phyloP scores from a whole-genome alignment of 306 rosid genomes.

The Coriaria nepalensis region DNA sequence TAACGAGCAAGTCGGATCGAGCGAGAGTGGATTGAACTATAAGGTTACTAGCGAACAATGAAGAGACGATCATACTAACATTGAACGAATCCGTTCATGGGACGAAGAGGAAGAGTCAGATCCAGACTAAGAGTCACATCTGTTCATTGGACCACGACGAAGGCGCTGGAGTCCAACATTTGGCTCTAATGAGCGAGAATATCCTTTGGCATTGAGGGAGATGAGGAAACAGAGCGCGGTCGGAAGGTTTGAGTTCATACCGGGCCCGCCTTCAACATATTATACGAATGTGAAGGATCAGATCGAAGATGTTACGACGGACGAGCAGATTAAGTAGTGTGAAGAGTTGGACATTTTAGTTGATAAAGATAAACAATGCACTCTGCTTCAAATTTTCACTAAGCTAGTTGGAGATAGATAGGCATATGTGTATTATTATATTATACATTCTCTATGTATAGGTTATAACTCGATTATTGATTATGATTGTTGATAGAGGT shows the following conservation, averaged over 20 bases:
- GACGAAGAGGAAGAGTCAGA: slow-evolving; percentile 81
- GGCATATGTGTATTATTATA: not conserved
- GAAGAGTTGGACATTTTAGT: slow-evolving; percentile 87
- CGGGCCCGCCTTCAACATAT: slow-evolving; percentile 82
- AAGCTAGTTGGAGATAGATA: slow-evolving; percentile 89
- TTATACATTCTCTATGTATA: not conserved
- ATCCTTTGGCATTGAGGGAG: slow-evolving; percentile 61
- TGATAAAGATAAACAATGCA: slow-evolving; percentile 83
- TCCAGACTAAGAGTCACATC: too few relatives aligned
- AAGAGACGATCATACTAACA: slow-evolving; percentile 62
- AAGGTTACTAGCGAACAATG: slow-evolving; percentile 64
- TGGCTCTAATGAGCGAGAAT: slow-evolving; percentile 47
- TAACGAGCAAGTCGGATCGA: slow-evolving; percentile 76
- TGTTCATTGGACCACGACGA: slow-evolving; percentile 84
- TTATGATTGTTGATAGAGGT: too few relatives aligned
- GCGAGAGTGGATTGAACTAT: slow-evolving; percentile 82
- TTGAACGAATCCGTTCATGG: slow-evolving; percentile 83
- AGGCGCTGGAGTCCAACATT: slow-evolving; percentile 79
- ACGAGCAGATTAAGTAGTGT: slow-evolving; percentile 62
- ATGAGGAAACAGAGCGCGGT: slow-evolving; percentile 55
- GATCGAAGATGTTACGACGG: slow-evolving; percentile 51
- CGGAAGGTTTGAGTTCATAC: slow-evolving; percentile 91
- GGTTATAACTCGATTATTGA: not conserved
- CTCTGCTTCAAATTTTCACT: slow-evolving; percentile 89
- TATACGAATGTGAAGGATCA: slow-evolving; percentile 53